A percentile compares a stretch with the other conserved stretches of the same genome.
These are phyloP conservation scores for Teunomyces lycoperdinae DNA, from an alignment of 805 yeast genomes.

Conservation along the genomic window DNA sequence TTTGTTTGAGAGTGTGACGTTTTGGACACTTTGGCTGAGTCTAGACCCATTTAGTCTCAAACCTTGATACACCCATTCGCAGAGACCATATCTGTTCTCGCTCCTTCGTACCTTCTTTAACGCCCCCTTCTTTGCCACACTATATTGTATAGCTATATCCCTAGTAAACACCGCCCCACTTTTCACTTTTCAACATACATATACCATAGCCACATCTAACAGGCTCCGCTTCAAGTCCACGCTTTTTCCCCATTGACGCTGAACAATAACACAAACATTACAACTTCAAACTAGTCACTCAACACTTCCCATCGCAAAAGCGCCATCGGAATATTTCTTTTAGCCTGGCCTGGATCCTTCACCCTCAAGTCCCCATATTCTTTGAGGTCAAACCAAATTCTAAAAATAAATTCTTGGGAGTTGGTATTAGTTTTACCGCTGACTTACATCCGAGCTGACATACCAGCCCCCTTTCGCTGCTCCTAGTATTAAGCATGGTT, in stretches of 20 bases:
- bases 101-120: not conserved
- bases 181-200: not conserved
- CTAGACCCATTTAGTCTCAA: not conserved
- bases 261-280: not conserved
- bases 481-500: slow-evolving; percentile 8
- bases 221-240: not conserved
- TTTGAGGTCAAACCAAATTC: not conserved
- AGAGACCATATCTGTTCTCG: not conserved
- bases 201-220: not conserved
- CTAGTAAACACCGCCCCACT: not conserved
- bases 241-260: not conserved
- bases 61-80: not conserved
- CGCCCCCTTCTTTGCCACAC: not conserved
- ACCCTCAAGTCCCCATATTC: not conserved
- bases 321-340: not conserved
- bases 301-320: not conserved
- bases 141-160: not conserved
- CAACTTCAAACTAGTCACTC: not conserved
- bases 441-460: not conserved
- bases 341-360: not conserved
- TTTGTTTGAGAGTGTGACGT: not conserved
- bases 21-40: not conserved
- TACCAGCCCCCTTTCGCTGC: not conserved
- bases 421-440: not conserved
- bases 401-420: not conserved